These are phyloP conservation scores for Diaporthe batatas DNA, from an alignment of 2,329 filamentous ascomycete genomes.

Conservation along the genomic window DNA sequence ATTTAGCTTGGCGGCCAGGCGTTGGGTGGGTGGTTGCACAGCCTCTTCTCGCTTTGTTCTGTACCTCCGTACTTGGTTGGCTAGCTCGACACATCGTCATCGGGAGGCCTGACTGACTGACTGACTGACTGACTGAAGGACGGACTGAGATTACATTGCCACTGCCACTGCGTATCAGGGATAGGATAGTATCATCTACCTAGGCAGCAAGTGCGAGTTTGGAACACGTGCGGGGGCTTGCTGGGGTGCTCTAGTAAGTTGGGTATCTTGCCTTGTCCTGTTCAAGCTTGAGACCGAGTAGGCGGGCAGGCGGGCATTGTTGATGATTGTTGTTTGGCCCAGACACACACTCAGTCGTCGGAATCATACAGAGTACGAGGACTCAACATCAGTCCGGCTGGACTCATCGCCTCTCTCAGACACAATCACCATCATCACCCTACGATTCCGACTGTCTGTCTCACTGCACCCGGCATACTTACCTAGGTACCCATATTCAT, in stretches of 20 bases:
- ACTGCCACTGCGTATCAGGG: neutral
- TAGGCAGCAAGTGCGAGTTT: neutral
- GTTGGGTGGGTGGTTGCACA: constrained; percentile 18
- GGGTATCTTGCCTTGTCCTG: neutral
- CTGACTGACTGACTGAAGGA: neutral
- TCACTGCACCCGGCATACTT: neutral
- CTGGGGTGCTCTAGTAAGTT: no score
- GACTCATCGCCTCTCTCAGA: neutral
- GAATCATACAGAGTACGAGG: neutral
- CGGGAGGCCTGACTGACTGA: neutral
- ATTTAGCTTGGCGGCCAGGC: constrained; percentile 5
- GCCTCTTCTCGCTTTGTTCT: neutral
- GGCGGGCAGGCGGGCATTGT: constrained; percentile 10
- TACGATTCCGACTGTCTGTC: neutral
- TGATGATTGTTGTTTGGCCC: neutral
- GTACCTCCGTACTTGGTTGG: no score
- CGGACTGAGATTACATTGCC: neutral
- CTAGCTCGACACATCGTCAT: constrained; percentile 6
- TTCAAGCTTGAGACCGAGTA: no score
- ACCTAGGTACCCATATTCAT: no score
- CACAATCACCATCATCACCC: no score
- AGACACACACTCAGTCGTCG: neutral
- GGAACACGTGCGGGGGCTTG: neutral
- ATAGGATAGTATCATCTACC: no score
- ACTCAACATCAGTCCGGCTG: neutral